Percentiles rank a stretch among this genome's conserved stretches.
Conservation (phyloP, 139 green algal genomes). For the Closterium sp. region DNA sequence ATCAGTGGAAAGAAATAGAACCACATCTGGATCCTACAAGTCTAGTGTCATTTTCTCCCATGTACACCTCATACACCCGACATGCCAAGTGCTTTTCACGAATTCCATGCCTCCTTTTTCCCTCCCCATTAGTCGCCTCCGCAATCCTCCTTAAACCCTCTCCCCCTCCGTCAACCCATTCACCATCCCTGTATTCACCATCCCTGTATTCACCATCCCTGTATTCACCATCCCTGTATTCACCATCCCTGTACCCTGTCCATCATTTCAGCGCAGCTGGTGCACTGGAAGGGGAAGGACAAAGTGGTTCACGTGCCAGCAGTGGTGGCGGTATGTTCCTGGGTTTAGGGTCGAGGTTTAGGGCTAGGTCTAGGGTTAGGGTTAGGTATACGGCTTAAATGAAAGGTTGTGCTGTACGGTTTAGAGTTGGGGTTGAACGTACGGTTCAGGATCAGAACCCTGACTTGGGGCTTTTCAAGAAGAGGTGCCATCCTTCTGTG, state of each 20-base stretch:
- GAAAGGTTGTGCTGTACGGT: neutral
- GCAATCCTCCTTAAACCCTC: neutral
- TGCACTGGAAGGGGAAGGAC: slow-evolving; percentile 14
- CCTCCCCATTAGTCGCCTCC: neutral
- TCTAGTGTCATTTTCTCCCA: too few species aligned
- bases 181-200: neutral
- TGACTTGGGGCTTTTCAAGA: too few species aligned
- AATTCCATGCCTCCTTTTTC: too few species aligned
- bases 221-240: neutral
- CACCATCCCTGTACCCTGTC: neutral
- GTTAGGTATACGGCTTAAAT: neutral
- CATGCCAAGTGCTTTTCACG: too few species aligned
- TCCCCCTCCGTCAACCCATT: neutral
- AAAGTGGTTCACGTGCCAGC: slow-evolving; percentile 24
- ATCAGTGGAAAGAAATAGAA: too few species aligned
- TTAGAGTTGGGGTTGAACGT: neutral
- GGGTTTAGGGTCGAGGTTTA: neutral
- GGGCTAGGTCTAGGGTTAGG: neutral
- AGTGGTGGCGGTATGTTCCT: slow-evolving; percentile 19
- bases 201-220: neutral
- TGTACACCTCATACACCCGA: too few species aligned
- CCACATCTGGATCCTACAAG: too few species aligned
- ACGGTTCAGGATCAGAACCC: neutral
- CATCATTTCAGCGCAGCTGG: slow-evolving; percentile 29
- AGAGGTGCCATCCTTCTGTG: too few species aligned